A percentile compares a stretch with the other conserved stretches of the same genome.
These are phyloP conservation scores for Sordaria brevicollis DNA, from an alignment of 495 filamentous ascomycete genomes.

Conservation along the genomic window DNA sequence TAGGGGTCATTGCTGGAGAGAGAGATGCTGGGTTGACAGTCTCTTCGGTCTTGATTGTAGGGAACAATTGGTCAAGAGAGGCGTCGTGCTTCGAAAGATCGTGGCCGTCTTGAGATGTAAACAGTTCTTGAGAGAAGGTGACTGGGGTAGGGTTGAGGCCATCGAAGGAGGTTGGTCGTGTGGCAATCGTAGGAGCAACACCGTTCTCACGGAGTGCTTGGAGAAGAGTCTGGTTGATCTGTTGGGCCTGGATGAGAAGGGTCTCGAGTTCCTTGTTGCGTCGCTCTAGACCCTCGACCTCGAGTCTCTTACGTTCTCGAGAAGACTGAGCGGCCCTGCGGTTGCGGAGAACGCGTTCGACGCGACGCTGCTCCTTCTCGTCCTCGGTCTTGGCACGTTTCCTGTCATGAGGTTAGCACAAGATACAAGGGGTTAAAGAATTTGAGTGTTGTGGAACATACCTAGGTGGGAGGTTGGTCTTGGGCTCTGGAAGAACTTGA, in stretches of 20 bases:
- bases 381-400: slow-evolving; percentile 98
- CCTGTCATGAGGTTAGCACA: slow-evolving; percentile 31
- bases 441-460: slow-evolving; percentile 33
- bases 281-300: slow-evolving; percentile 81
- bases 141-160: slow-evolving; percentile 34
- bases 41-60: slow-evolving; percentile 22
- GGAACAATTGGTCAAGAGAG: slow-evolving; percentile 28
- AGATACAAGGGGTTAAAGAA: not conserved
- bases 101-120: slow-evolving; percentile 32
- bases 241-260: slow-evolving; percentile 51
- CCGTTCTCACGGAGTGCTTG: slow-evolving; percentile 53
- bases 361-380: slow-evolving; percentile 95
- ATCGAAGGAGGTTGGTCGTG: slow-evolving; percentile 12
- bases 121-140: slow-evolving; percentile 42
- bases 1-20: slow-evolving; percentile 38
- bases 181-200: slow-evolving; percentile 25
- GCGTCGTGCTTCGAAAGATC: slow-evolving; percentile 9
- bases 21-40: slow-evolving; percentile 47
- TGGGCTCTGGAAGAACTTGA: slow-evolving; percentile 90
- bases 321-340: slow-evolving; percentile 93
- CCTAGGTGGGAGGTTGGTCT: slow-evolving; percentile 93
- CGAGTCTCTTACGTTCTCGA: slow-evolving; percentile 85
- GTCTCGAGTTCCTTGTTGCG: slow-evolving; percentile 62
- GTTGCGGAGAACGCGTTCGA: slow-evolving; percentile 94
- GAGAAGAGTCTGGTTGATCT: slow-evolving; percentile 53